These are phyloP conservation scores for Solanum hybrid DNA, from an alignment of 305 asterid genomes.

Conservation along the genomic window DNA sequence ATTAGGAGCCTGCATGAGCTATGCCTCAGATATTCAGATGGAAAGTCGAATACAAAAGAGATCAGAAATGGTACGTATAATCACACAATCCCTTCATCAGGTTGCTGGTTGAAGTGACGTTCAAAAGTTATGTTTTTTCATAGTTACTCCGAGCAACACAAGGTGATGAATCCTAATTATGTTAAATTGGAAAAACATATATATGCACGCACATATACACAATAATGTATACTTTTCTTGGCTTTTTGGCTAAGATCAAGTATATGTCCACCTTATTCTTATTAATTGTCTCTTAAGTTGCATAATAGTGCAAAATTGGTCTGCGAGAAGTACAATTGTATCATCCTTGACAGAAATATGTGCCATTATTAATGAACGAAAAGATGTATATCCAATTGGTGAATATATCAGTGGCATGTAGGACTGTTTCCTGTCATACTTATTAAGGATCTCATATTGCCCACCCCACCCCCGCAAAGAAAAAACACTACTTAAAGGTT, in stretches of 20 bases:
- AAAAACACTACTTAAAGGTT: neutral
- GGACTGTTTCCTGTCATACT: neutral
- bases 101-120: neutral
- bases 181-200: neutral
- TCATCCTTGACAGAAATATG: neutral
- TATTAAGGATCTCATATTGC: neutral
- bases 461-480: neutral
- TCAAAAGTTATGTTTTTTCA: neutral
- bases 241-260: neutral
- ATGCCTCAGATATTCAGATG: constrained; percentile 15
- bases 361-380: neutral
- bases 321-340: neutral
- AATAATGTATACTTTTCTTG: neutral
- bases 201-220: neutral
- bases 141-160: neutral
- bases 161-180: neutral
- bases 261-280: neutral
- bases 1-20: constrained; percentile 37
- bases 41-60: constrained; percentile 11
- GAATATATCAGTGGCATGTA: neutral
- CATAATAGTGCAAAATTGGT: neutral
- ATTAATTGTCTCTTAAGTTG: neutral
- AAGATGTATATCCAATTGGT: neutral
- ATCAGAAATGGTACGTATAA: constrained; percentile 20
- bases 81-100: neutral